These are phyloP conservation scores for Crepidotus variabilis DNA, from an alignment of 768 basidiomycete genomes.

Conservation along the genomic window DNA sequence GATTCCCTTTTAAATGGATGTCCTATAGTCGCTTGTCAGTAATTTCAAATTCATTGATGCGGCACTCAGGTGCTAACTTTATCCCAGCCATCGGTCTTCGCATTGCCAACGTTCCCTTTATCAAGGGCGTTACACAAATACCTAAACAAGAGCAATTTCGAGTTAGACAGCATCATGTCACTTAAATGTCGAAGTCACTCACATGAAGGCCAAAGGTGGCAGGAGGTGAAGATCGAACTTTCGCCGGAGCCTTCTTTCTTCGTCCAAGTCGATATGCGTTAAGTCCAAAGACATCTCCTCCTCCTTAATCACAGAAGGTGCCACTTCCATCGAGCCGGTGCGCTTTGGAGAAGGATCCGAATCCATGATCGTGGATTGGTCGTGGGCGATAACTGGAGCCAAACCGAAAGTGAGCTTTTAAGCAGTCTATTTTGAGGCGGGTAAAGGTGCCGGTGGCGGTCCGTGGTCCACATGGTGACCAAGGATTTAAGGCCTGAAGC, in stretches of 20 bases:
- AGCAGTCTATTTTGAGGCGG: background rate
- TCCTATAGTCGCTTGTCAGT: slow-evolving; percentile 23
- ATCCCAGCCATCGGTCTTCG: slow-evolving; percentile 50
- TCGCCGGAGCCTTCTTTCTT: slow-evolving; percentile 29
- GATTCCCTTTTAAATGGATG: slow-evolving; percentile 39
- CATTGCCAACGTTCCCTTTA: slow-evolving; percentile 50
- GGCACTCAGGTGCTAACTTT: slow-evolving; percentile 23
- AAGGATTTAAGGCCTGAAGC: background rate
- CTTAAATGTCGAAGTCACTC: no score
- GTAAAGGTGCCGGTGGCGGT: background rate
- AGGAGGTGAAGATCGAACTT: slow-evolving; percentile 40
- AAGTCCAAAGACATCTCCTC: slow-evolving; percentile 7
- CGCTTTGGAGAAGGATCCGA: background rate
- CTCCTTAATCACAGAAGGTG: background rate
- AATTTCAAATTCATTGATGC: background rate
- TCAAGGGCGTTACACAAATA: slow-evolving; percentile 47
- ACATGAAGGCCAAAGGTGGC: slow-evolving; percentile 22
- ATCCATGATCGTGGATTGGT: background rate
- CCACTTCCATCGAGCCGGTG: background rate
- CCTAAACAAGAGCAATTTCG: slow-evolving; percentile 18
- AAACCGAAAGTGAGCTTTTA: background rate
- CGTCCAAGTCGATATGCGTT: slow-evolving; percentile 16
- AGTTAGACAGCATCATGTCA: no score
- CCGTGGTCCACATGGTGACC: background rate
- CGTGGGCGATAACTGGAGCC: background rate